Evolutionary conservation across 441 rosid species (phyloP).

Genomic region (Mallotus japonicus): DNA sequence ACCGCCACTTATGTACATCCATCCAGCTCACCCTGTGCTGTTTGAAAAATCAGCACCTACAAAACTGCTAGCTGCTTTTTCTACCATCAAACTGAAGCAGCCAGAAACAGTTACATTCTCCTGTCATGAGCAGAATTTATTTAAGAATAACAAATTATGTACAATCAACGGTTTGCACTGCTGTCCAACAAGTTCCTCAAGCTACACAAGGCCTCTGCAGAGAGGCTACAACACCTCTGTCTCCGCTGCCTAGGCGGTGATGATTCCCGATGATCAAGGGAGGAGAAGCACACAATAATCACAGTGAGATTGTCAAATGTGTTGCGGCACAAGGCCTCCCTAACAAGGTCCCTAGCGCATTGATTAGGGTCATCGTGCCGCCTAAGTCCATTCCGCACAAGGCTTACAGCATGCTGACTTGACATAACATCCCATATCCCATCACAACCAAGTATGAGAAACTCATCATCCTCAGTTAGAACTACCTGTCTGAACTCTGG

Average conservation of each 20-base stretch:
- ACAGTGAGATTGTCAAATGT: constrained; percentile 82
- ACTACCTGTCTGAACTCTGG: constrained; percentile 68
- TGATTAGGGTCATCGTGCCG: constrained; percentile 69
- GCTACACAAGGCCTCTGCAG: constrained; percentile 69
- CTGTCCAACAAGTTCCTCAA: constrained; percentile 59
- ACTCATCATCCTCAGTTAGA: constrained; percentile 86
- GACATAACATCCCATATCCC: constrained; percentile 94
- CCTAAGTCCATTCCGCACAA: constrained; percentile 58
- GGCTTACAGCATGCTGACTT: constrained; percentile 75
- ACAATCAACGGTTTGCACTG: constrained; percentile 34
- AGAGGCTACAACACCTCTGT: constrained; percentile 57
- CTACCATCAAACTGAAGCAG: constrained; percentile 33
- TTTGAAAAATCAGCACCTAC: constrained; percentile 29
- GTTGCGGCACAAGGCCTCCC: constrained; percentile 61
- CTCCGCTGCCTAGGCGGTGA: constrained; percentile 42
- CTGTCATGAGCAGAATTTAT: constrained; percentile 5
- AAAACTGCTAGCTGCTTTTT: constrained; percentile 45
- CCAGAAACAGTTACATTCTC: constrained; percentile 30
- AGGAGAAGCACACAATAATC: constrained; percentile 64
- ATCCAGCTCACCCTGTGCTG: constrained; percentile 8
- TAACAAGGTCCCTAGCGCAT: constrained; percentile 77
- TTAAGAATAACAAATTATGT: not conserved
- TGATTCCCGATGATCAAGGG: constrained; percentile 38
- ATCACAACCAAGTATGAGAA: constrained; percentile 83
- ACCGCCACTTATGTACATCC: constrained; percentile 30